These are phyloP conservation scores for Thielaviopsis punctulata DNA, from an alignment of 2,329 filamentous ascomycete genomes.

Conservation along the genomic window DNA sequence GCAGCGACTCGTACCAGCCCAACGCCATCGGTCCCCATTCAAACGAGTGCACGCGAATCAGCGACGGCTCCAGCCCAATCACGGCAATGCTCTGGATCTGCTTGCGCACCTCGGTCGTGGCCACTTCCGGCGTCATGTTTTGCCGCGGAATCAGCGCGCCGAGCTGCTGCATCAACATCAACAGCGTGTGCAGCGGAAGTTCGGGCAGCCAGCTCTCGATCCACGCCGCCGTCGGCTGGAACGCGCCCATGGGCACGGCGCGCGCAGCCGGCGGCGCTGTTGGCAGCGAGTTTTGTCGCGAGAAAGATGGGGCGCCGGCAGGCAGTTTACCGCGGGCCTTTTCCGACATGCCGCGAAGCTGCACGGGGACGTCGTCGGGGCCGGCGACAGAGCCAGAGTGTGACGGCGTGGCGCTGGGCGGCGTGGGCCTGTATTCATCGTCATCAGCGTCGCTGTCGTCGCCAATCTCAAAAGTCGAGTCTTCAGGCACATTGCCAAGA, in stretches of 20 bases:
- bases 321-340: constrained; percentile 95
- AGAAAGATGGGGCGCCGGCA: constrained; percentile 64
- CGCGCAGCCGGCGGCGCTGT: constrained; percentile 15
- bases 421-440: constrained; percentile 29
- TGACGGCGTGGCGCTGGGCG: constrained; percentile 44
- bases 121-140: constrained; percentile 25
- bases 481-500: constrained; percentile 52
- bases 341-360: constrained; percentile 85
- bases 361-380: constrained; percentile 62
- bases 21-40: constrained; percentile 83
- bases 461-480: constrained; percentile 72
- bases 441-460: constrained; percentile 46
- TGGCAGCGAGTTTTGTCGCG: constrained; percentile 48
- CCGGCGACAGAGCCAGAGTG: constrained; percentile 51
- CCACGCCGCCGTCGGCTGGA: constrained; percentile 69
- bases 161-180: constrained; percentile 57
- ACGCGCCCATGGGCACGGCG: constrained; percentile 30
- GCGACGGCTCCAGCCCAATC: constrained; percentile 55
- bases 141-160: constrained; percentile 38
- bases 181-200: constrained; percentile 69
- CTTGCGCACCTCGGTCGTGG: constrained; percentile 30
- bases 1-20: constrained; percentile 87
- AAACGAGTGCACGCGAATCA: constrained; percentile 70
- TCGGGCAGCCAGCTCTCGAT: constrained; percentile 90
- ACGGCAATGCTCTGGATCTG: constrained; percentile 45